Evolutionary conservation across 768 basidiomycete species (phyloP), one percentile per base, ranked within the genome.

Genomic region (Cyclocybe aegerita): DNA sequence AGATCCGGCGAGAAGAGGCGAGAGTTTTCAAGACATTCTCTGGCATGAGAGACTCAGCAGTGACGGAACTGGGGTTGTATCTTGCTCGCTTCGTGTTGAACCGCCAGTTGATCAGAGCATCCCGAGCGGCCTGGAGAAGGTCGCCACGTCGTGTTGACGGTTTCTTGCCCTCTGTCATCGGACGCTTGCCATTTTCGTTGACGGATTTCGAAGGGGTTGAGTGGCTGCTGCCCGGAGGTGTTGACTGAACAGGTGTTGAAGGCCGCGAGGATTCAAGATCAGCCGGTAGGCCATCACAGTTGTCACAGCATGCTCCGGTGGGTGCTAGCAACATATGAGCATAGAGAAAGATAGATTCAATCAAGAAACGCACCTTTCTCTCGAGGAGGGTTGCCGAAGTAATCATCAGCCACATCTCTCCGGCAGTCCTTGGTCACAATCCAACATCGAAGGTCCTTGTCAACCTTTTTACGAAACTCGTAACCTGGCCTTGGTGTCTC

Each of bases 391-490:
- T 70, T 72, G 10, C 59, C 35, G 44, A 71, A 75, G 43, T 70
- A 67, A 38, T 52, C 39, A 50, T 71, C 62, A 0, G 61, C 23
- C 1, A 71, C 41, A 9, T 64, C 59, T 2, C 64, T 54, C 1
- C 69, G 61, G 52, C 70, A 73, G 0, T 29, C 37, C n/a, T 31
- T 39, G 0, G 61, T 55, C 15, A 59, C 56, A 16, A 72, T 65
- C 60, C 65, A 72, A 29, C 46, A 46, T 0, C 66, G 56, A 44
- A 73, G 40, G 6, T 46, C 49, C 2, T 57, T 54, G 31, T 74
- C 70, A 0, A 72, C 63, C 15, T 64, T 65, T 53, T 70, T 70
- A 9, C 15, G 49, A 60, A 60, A 69, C 11, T 57, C 58, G 39
- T 42, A 46, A n/a, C n/a, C n/a, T n/a, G n/a, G n/a, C n/a, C n/a